phyloP scores from a whole-genome alignment of 768 basidiomycete species.

The Tephrocybe sp. region DNA sequence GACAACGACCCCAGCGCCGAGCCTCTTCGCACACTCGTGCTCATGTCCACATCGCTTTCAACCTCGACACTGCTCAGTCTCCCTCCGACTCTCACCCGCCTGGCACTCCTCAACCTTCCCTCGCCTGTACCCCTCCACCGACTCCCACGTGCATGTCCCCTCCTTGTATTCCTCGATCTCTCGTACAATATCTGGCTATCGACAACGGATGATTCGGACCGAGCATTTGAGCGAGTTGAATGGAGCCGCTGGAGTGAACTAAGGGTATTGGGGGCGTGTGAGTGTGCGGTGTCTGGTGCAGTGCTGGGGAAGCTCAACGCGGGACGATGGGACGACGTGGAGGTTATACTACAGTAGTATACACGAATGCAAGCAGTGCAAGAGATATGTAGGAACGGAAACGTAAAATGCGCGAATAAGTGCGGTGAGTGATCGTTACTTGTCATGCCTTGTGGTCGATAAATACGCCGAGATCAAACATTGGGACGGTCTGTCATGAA shows the following conservation, averaged over 20 bases:
- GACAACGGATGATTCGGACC: slow-evolving; percentile 25
- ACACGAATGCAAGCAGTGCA: not conserved
- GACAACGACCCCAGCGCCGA: slow-evolving; percentile 29
- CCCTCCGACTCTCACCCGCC: slow-evolving; percentile 62
- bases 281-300: slow-evolving; percentile 43
- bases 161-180: slow-evolving; percentile 62
- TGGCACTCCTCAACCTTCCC: slow-evolving; percentile 55
- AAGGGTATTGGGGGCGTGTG: slow-evolving; percentile 53
- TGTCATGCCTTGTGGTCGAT: slow-evolving; percentile 45
- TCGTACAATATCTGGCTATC: slow-evolving; percentile 59
- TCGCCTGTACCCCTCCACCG: slow-evolving; percentile 50
- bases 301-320: slow-evolving; percentile 48
- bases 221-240: slow-evolving; percentile 46
- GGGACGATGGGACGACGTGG: slow-evolving; percentile 65
- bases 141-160: slow-evolving; percentile 56
- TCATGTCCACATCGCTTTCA: slow-evolving; percentile 48
- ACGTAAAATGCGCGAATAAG: slow-evolving; percentile 5
- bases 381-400: not conserved
- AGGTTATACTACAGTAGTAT: slow-evolving; percentile 42
- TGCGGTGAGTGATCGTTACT: not conserved
- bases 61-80: slow-evolving; percentile 45
- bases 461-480: slow-evolving; percentile 54
- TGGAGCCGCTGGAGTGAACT: slow-evolving; percentile 59
- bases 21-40: slow-evolving; percentile 44
- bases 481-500: slow-evolving; percentile 38